Conservation (phyloP, 257 asterid species). For the Buddleja alternifolia region DNA sequence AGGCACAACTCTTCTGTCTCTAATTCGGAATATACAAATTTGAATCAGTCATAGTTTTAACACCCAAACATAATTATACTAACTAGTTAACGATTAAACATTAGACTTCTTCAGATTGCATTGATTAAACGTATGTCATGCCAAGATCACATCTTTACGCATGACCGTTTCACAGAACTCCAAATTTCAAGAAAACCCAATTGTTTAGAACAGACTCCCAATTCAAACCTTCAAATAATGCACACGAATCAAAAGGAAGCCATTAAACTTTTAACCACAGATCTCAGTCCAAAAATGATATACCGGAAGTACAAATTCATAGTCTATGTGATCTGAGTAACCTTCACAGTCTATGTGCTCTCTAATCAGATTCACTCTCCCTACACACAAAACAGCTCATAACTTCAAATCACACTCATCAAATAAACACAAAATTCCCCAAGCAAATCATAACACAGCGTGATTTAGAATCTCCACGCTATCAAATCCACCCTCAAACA, state of each 20-base stretch:
- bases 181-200: neutral
- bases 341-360: conserved; percentile 99
- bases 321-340: conserved; percentile 92
- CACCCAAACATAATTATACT: too few relatives aligned
- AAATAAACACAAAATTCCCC: neutral
- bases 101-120: too few relatives aligned
- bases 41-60: too few relatives aligned
- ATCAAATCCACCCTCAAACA: too few relatives aligned
- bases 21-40: too few relatives aligned
- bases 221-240: too few relatives aligned
- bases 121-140: neutral
- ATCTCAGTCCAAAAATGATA: neutral
- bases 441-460: neutral
- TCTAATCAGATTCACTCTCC: conserved; percentile 98
- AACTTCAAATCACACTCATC: neutral
- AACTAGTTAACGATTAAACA: too few relatives aligned
- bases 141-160: conserved; percentile 7
- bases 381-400: conserved; percentile 35
- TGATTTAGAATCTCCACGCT: too few relatives aligned
- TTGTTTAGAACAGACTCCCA: neutral
- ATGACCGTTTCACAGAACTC: neutral
- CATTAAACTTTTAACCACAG: neutral
- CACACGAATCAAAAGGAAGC: conserved; percentile 19
- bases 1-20: too few relatives aligned
- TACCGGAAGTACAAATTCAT: conserved; percentile 55